phyloP scores from a whole-genome alignment of 2,329 filamentous ascomycete genomes.

The Penicillium sclerotigenum region DNA sequence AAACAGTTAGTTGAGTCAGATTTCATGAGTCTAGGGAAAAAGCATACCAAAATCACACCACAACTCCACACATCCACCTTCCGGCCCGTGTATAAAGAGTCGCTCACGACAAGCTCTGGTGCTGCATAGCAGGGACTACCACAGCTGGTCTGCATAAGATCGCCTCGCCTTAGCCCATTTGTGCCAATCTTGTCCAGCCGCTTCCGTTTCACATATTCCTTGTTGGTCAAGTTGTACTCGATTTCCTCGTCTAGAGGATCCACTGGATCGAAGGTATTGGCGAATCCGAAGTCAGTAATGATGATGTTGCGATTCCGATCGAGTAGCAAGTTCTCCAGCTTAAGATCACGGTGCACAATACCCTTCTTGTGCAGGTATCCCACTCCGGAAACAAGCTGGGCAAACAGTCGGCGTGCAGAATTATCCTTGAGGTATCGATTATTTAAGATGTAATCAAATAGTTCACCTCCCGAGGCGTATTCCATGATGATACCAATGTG shows the following conservation, averaged over 20 bases:
- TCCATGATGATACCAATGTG: slow-evolving; percentile 98
- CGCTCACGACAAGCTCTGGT: slow-evolving; percentile 93
- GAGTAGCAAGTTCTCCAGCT: slow-evolving; percentile 90
- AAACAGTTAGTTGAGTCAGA: background rate
- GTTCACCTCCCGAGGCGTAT: slow-evolving; percentile 93
- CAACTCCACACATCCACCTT: slow-evolving; percentile 99
- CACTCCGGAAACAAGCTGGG: slow-evolving; percentile 92
- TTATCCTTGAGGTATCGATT: slow-evolving; percentile 95
- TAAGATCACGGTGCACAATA: slow-evolving; percentile 94
- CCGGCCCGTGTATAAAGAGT: slow-evolving; percentile 92
- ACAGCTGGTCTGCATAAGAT: slow-evolving; percentile 98
- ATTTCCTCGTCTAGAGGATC: slow-evolving; percentile 90
- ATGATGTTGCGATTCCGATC: slow-evolving; percentile 98
- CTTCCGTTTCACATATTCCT: slow-evolving; percentile 80
- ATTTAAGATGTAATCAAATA: slow-evolving; percentile 97
- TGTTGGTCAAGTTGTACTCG: slow-evolving; percentile 79
- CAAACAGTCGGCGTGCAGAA: slow-evolving; percentile 84
- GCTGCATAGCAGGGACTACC: slow-evolving; percentile 97
- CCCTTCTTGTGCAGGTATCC: slow-evolving; percentile 98
- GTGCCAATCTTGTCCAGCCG: slow-evolving; percentile 76
- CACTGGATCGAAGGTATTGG: slow-evolving; percentile 88
- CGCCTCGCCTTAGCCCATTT: slow-evolving; percentile 76
- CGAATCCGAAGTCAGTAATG: slow-evolving; percentile 98
- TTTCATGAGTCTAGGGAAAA: background rate
- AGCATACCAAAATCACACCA: slow-evolving; percentile 87